Evolutionary conservation across 169 alveolate genomes (phyloP).

Genomic region (Plasmodium yoelii): DNA sequence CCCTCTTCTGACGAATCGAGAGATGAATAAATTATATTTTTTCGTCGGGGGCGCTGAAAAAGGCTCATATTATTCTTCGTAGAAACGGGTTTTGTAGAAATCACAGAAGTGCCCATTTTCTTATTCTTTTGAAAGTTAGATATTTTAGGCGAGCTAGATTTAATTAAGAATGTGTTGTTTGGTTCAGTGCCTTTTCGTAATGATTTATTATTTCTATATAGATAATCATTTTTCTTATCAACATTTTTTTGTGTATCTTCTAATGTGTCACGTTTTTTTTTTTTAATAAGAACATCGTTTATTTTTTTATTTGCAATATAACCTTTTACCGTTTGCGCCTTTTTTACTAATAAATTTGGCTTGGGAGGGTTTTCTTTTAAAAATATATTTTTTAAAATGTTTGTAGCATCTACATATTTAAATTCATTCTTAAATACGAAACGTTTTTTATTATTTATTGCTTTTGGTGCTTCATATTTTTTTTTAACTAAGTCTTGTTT

Average conservation of each 20-base stretch:
- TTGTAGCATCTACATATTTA: constrained; percentile 72
- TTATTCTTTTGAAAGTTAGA: not conserved
- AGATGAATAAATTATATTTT: constrained; percentile 33
- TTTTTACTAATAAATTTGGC: constrained; percentile 28
- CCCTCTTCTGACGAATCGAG: constrained; percentile 22
- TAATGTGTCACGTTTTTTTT: constrained; percentile 2
- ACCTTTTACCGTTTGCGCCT: constrained; percentile 15
- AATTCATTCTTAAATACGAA: constrained; percentile 60
- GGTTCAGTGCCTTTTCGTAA: constrained; percentile 5
- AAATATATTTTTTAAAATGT: constrained; percentile 60
- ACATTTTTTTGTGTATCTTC: constrained; percentile 7
- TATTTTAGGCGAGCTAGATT: constrained; percentile 15
- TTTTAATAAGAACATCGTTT: constrained; percentile 21
- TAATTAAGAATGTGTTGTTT: not conserved
- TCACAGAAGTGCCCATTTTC: constrained; percentile 5
- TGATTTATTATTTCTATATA: constrained; percentile 1
- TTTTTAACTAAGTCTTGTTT: constrained; percentile 30
- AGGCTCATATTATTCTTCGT: not conserved
- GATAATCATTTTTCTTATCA: constrained; percentile 13
- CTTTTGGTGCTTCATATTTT: constrained; percentile 34
- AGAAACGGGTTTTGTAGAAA: not conserved
- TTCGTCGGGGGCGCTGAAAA: not conserved
- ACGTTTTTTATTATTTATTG: constrained; percentile 21
- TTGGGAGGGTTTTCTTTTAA: constrained; percentile 39
- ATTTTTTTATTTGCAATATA: constrained; percentile 41